phyloP scores from a whole-genome alignment of 106 monocot species.

The Narthecium ossifragum region DNA sequence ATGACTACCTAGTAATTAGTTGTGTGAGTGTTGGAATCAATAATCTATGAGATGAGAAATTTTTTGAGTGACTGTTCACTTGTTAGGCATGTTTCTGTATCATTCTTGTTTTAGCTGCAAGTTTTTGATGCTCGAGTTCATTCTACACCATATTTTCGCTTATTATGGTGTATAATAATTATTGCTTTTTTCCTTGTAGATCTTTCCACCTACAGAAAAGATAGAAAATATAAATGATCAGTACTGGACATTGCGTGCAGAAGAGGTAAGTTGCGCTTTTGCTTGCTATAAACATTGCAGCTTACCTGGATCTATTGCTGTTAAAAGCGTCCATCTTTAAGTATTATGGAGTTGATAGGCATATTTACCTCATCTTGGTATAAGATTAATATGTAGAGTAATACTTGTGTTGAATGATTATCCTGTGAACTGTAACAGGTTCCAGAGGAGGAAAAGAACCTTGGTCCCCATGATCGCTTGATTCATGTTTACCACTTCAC shows the following conservation, averaged over 20 bases:
- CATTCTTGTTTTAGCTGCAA: no score
- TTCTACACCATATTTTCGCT: no score
- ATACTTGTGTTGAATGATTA: no score
- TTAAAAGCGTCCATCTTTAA: not conserved
- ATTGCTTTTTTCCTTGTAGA: conserved; percentile 34
- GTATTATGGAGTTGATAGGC: not conserved
- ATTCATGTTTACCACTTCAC: conserved; percentile 99
- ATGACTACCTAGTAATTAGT: no score
- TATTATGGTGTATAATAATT: no score
- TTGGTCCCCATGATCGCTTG: conserved; percentile 84
- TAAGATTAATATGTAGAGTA: no score
- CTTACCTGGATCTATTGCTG: not conserved
- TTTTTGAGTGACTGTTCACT: no score
- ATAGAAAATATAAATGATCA: conserved; percentile 99
- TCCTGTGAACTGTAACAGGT: conserved; percentile 45
- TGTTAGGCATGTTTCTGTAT: no score
- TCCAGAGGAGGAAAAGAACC: conserved; percentile 95
- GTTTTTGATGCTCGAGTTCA: no score
- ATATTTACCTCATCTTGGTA: no score
- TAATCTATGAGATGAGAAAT: no score
- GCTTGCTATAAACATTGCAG: not conserved
- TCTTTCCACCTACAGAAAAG: conserved; percentile 79
- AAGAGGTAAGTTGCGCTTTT: conserved; percentile 58
- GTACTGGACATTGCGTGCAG: conserved; percentile 94
- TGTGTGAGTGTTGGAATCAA: no score